A percentile compares a stretch with the other conserved stretches of the same genome.
phyloP scores from a whole-genome alignment of 2,329 filamentous ascomycete genomes.

The Paramyrothecium roridum region DNA sequence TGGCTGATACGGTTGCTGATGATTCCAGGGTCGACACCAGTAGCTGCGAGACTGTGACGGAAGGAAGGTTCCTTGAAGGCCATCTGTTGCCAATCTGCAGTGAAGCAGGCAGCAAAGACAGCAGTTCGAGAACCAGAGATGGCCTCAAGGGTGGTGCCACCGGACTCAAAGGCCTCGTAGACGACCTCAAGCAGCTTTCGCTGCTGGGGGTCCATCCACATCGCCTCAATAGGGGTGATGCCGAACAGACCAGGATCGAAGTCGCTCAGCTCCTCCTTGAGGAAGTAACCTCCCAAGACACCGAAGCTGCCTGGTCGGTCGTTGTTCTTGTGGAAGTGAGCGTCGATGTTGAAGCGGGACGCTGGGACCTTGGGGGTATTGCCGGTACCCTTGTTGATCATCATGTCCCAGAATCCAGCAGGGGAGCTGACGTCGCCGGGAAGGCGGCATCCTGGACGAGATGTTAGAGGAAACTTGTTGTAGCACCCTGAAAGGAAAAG shows the following conservation, averaged over 20 bases:
- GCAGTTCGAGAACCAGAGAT: constrained; percentile 1
- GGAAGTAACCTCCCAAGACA: constrained; percentile 16
- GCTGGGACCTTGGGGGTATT: constrained; percentile 3
- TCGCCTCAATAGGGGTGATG: constrained; percentile 29
- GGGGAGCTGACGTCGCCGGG: not conserved
- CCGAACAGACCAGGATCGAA: constrained; percentile 33
- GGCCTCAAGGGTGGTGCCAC: constrained; percentile 21
- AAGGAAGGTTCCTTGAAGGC: constrained; percentile 1
- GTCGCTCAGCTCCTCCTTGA: constrained; percentile 17
- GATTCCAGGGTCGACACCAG: constrained; percentile 26
- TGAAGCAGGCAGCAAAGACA: constrained; percentile 2
- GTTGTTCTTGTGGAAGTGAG: constrained; percentile 28
- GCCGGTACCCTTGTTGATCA: constrained; percentile 1
- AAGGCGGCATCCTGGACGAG: not conserved
- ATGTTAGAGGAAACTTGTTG: too few relatives aligned
- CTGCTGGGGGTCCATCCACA: constrained; percentile 34
- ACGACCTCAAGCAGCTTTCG: constrained; percentile 31
- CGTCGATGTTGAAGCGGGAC: constrained; percentile 19
- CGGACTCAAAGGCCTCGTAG: constrained; percentile 33
- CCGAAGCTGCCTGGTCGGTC: constrained; percentile 14
- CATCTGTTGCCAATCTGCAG: constrained; percentile 2
- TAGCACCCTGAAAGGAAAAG: too few relatives aligned
- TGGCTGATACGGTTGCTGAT: constrained; percentile 32
- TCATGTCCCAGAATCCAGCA: not conserved
- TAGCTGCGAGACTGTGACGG: constrained; percentile 4